These are phyloP conservation scores for Ogataea trehalophila DNA, from an alignment of 805 yeast genomes.

Conservation along the genomic window DNA sequence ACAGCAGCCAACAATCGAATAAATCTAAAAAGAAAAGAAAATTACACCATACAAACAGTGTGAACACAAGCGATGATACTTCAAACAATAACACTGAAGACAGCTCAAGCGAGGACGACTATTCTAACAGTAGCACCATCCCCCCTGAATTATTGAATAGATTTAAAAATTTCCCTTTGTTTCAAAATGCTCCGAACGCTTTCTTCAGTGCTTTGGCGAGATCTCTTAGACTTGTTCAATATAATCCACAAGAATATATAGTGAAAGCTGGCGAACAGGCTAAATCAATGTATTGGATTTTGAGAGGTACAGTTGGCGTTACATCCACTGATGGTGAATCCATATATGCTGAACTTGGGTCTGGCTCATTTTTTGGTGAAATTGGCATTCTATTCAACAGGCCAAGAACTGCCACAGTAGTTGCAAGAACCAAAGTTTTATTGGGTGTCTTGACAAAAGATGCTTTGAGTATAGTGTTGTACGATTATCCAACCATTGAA, in stretches of 20 bases:
- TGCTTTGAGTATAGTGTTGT: slow-evolving; percentile 52
- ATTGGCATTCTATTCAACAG: slow-evolving; percentile 72
- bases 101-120: slow-evolving; percentile 21
- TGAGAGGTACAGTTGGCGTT: slow-evolving; percentile 72
- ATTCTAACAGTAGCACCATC: slow-evolving; percentile 22
- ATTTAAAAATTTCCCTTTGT: slow-evolving; percentile 57
- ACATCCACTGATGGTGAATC: slow-evolving; percentile 76
- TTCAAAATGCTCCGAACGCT: slow-evolving; percentile 60
- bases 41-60: background rate
- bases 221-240: slow-evolving; percentile 53
- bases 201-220: slow-evolving; percentile 58
- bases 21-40: background rate
- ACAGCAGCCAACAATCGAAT: background rate
- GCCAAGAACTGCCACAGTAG: slow-evolving; percentile 76
- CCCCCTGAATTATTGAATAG: slow-evolving; percentile 55
- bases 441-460: slow-evolving; percentile 67
- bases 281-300: slow-evolving; percentile 73
- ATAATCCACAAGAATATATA: slow-evolving; percentile 64
- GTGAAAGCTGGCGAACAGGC: slow-evolving; percentile 71
- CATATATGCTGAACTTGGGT: slow-evolving; percentile 60
- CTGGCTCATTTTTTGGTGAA: slow-evolving; percentile 75
- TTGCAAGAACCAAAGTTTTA: slow-evolving; percentile 61
- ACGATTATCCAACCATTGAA: slow-evolving; percentile 61
- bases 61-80: background rate
- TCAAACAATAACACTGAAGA: slow-evolving; percentile 13